These are phyloP conservation scores for Populus simonii DNA, from an alignment of 345 rosid genomes.

Conservation along the genomic window DNA sequence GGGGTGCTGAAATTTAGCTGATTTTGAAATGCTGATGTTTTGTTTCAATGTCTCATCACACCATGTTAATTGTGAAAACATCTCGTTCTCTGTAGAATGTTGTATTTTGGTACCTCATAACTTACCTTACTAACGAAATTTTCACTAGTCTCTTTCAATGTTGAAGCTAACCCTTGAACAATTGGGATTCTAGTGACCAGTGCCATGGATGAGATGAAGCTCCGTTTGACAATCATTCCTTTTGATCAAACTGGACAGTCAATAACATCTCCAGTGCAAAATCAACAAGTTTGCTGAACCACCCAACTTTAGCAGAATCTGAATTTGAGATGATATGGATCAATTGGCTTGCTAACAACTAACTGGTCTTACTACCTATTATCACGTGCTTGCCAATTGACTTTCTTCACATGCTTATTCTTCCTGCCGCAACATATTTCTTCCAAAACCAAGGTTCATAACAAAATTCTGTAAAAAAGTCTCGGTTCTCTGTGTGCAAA, in stretches of 20 bases:
- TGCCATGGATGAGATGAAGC: neutral
- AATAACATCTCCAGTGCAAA: neutral
- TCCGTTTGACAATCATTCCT: too few species aligned
- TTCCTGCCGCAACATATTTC: too few species aligned
- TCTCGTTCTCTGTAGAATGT: neutral
- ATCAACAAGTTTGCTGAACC: neutral
- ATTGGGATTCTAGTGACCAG: neutral
- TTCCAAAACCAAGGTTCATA: too few species aligned
- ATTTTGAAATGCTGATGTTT: neutral
- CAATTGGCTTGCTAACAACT: too few species aligned
- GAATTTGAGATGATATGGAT: neutral
- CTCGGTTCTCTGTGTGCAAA: too few species aligned
- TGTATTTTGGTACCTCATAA: neutral
- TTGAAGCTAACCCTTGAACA: neutral
- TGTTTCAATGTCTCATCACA: neutral
- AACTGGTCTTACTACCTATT: too few species aligned
- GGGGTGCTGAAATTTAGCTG: neutral
- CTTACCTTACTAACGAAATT: neutral
- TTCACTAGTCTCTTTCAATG: neutral
- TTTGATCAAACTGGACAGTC: neutral
- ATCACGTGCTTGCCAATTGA: too few species aligned
- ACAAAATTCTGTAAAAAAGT: too few species aligned
- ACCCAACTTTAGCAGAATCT: too few species aligned
- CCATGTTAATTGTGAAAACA: neutral
- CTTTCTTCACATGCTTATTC: too few species aligned